These are phyloP conservation scores for Aethionema arabicum DNA, from an alignment of 345 rosid species.

Conservation along the genomic window DNA sequence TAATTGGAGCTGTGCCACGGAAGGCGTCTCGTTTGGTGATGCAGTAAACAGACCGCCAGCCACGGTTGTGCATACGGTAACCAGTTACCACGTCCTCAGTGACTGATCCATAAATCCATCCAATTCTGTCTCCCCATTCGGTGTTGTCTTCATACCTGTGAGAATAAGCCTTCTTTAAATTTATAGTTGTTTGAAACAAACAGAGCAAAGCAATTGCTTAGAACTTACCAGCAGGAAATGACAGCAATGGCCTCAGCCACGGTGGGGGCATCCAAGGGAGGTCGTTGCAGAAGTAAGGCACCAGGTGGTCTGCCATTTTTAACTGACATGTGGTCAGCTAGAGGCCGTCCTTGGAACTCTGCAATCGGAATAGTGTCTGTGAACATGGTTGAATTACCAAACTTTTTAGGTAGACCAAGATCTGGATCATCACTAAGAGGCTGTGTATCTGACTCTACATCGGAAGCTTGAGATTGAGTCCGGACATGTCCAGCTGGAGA, in stretches of 20 bases:
- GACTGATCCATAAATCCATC: conserved; percentile 74
- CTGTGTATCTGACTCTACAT: conserved; percentile 58
- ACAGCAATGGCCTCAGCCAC: conserved; percentile 98
- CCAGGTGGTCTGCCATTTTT: conserved; percentile 97
- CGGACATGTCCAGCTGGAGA: conserved; percentile 39
- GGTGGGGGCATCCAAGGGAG: conserved; percentile 85
- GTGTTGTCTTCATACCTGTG: conserved; percentile 91
- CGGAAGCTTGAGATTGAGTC: conserved; percentile 36
- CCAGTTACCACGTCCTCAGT: conserved; percentile 85
- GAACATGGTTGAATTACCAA: conserved; percentile 75
- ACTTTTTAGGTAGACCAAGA: conserved; percentile 62
- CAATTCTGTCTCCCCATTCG: conserved; percentile 83
- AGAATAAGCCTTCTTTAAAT: no score
- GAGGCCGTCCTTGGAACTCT: conserved; percentile 91
- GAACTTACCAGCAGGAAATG: conserved; percentile 77
- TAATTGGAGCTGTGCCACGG: conserved; percentile 90
- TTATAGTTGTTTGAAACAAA: not conserved
- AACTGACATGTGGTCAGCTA: conserved; percentile 86
- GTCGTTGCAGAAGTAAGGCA: conserved; percentile 71
- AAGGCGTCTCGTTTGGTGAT: conserved; percentile 89
- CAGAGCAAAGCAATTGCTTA: not conserved
- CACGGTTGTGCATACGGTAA: conserved; percentile 95
- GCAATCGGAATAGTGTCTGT: conserved; percentile 73
- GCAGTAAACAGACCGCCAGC: conserved; percentile 91
- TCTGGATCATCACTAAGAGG: conserved; percentile 73